A percentile compares a stretch with the other conserved stretches of the same genome.
phyloP scores from a whole-genome alignment of 306 rosid genomes.

The Vigna radiata region DNA sequence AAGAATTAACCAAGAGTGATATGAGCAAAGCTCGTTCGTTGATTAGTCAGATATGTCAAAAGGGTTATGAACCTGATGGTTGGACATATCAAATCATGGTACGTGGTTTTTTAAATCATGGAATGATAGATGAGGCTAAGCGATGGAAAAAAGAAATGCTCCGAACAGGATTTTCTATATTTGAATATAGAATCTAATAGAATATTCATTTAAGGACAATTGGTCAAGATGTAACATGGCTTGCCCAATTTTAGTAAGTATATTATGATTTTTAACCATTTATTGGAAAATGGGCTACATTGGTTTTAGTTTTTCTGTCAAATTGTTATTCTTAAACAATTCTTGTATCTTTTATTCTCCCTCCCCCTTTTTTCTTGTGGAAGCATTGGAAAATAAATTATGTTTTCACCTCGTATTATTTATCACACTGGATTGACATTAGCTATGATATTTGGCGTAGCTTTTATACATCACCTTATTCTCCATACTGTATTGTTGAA shows the following conservation, averaged over 20 bases:
- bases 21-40: slow-evolving; percentile 62
- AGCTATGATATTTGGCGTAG: slow-evolving; percentile 40
- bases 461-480: slow-evolving; percentile 40
- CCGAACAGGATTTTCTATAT: slow-evolving; percentile 56
- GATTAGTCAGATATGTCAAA: slow-evolving; percentile 58
- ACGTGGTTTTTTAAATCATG: slow-evolving; percentile 61
- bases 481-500: slow-evolving; percentile 31
- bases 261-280: slow-evolving; percentile 16
- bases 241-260: slow-evolving; percentile 52
- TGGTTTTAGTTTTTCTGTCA: slow-evolving; percentile 32
- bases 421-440: slow-evolving; percentile 40
- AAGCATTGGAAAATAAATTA: slow-evolving; percentile 45
- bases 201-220: slow-evolving; percentile 35
- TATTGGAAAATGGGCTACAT: slow-evolving; percentile 26
- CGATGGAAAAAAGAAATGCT: slow-evolving; percentile 59
- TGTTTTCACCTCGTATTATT: slow-evolving; percentile 50
- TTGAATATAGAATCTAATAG: slow-evolving; percentile 2
- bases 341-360: slow-evolving; percentile 24
- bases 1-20: slow-evolving; percentile 49
- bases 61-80: slow-evolving; percentile 69
- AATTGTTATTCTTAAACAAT: slow-evolving; percentile 33
- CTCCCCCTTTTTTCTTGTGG: slow-evolving; percentile 28
- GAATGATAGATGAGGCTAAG: slow-evolving; percentile 61
- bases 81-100: slow-evolving; percentile 71
- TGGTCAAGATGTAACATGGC: slow-evolving; percentile 27